phyloP scores from a whole-genome alignment of 805 yeast genomes.

The Vanderwaltozyma polyspora region DNA sequence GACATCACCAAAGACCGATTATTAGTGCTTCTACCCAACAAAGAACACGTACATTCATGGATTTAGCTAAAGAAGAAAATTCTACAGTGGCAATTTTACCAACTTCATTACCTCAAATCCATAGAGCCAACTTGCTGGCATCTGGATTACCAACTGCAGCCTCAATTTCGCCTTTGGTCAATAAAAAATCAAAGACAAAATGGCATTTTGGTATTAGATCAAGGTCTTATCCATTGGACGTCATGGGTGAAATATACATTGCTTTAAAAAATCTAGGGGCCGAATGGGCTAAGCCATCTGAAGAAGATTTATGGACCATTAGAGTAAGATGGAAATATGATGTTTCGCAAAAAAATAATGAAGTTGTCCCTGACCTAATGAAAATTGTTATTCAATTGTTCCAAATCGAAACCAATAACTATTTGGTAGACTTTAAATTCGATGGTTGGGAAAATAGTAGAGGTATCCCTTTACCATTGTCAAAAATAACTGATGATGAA shows the following conservation, averaged over 20 bases:
- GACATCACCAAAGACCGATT: slow-evolving; percentile 6
- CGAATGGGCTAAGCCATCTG: slow-evolving; percentile 93
- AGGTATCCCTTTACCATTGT: slow-evolving; percentile 23
- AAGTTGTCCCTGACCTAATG: slow-evolving; percentile 59
- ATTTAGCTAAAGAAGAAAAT: slow-evolving; percentile 28
- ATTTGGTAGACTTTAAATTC: slow-evolving; percentile 91
- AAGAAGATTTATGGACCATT: slow-evolving; percentile 93
- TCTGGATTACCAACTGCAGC: slow-evolving; percentile 38
- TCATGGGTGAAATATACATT: slow-evolving; percentile 95
- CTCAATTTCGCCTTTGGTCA: slow-evolving; percentile 42
- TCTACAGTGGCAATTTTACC: slow-evolving; percentile 89
- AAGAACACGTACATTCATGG: slow-evolving; percentile 24
- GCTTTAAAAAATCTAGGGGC: slow-evolving; percentile 91
- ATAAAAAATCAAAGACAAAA: slow-evolving; percentile 83
- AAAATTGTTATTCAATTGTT: slow-evolving; percentile 95
- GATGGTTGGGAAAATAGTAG: slow-evolving; percentile 82
- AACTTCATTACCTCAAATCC: slow-evolving; percentile 87
- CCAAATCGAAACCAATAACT: slow-evolving; percentile 91
- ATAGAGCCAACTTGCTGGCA: slow-evolving; percentile 82
- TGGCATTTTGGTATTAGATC: slow-evolving; percentile 99
- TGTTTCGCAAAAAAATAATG: neutral
- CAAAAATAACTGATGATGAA: slow-evolving; percentile 43
- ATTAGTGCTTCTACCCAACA: slow-evolving; percentile 12
- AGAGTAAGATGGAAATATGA: slow-evolving; percentile 83
- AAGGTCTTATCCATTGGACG: slow-evolving; percentile 91